A percentile compares a stretch with the other conserved stretches of the same genome.
These are phyloP conservation scores for Pleurotus cornucopiae DNA, from an alignment of 768 basidiomycete species.

Conservation along the genomic window DNA sequence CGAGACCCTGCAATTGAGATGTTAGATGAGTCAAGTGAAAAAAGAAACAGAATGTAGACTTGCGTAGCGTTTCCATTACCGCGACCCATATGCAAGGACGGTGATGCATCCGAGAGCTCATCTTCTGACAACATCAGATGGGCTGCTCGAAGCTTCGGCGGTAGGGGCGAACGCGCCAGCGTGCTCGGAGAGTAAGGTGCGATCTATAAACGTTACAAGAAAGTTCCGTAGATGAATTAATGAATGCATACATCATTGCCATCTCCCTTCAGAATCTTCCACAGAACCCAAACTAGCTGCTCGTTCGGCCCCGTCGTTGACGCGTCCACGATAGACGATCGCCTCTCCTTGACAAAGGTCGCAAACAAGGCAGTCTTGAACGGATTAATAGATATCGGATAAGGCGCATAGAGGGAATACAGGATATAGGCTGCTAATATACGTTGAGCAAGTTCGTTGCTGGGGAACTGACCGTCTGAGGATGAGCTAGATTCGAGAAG, in stretches of 20 bases:
- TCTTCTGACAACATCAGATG: slow-evolving; percentile 69
- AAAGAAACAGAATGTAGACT: slow-evolving; percentile 16
- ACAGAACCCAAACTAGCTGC: slow-evolving; percentile 81
- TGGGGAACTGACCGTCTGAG: slow-evolving; percentile 38
- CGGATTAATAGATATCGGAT: slow-evolving; percentile 77
- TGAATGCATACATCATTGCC: slow-evolving; percentile 58
- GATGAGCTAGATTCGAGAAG: slow-evolving; percentile 49
- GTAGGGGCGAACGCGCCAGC: slow-evolving; percentile 69
- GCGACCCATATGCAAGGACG: slow-evolving; percentile 26
- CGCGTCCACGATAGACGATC: slow-evolving; percentile 51
- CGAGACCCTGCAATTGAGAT: not conserved
- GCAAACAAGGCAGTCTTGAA: slow-evolving; percentile 72
- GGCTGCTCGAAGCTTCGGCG: slow-evolving; percentile 68
- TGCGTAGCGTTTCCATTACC: slow-evolving; percentile 45
- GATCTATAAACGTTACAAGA: slow-evolving; percentile 40
- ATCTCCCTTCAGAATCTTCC: slow-evolving; percentile 83
- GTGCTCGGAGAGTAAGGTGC: slow-evolving; percentile 77
- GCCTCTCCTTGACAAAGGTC: slow-evolving; percentile 66
- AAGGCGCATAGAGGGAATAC: slow-evolving; percentile 75
- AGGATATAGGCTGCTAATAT: slow-evolving; percentile 79
- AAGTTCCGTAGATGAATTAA: not conserved
- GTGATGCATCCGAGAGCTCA: not conserved
- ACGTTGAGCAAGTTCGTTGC: slow-evolving; percentile 57
- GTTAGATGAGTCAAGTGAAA: not conserved
- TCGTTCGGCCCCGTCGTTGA: slow-evolving; percentile 56